Base-by-base conservation (phyloP, 306 rosid species). In the Herpetospermum pedunculosum region DNA sequence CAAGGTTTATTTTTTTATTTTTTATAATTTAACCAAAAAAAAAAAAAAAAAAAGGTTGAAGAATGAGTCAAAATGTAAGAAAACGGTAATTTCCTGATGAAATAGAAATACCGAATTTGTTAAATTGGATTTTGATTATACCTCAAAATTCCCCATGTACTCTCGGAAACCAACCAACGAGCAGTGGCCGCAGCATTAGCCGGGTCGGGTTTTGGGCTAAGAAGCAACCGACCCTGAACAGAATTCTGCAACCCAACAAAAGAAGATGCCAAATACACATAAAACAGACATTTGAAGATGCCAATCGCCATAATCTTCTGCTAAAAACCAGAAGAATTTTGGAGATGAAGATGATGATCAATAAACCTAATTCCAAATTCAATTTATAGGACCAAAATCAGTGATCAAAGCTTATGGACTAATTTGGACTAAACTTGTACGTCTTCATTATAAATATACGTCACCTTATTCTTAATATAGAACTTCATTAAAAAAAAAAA, bases 111-210 rank as follows among this genome's bases (percentile, higher is more conserved):
- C n/a, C n/a, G n/a, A n/a, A n/a, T n/a, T n/a, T n/a, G n/a, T n/a
- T n/a, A n/a, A n/a, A n/a, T n/a, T n/a, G n/a, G n/a, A n/a, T n/a
- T n/a, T n/a, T n/a, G 59, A 53, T n/a, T n/a, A 19, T 84, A 88
- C 98, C 83, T 90, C 70, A 90, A 74, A 82, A 87, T 92, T 9
- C 96, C 98, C 98, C 92, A 92, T 49, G 76, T 80, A 80, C 84
- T 92, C 75, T 78, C 82, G 40, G 96, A 80, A 76, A 87, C 83
- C 79, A 92, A 77, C 96, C 98, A 90, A 30, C 96, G 98, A 78
- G 98, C 96, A 35, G 89, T 80, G 4, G 91, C 92, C 11, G 89
- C 86, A 60, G 91, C 88, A 52, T 85, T 65, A 14, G 79, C 40
- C 6, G 90, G 96, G 89, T 85, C 82, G 47, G 96, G 96, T 84